Base-by-base conservation (phyloP, 1,284 basidiomycete genomes). In the Trichosporon sp. region DNA sequence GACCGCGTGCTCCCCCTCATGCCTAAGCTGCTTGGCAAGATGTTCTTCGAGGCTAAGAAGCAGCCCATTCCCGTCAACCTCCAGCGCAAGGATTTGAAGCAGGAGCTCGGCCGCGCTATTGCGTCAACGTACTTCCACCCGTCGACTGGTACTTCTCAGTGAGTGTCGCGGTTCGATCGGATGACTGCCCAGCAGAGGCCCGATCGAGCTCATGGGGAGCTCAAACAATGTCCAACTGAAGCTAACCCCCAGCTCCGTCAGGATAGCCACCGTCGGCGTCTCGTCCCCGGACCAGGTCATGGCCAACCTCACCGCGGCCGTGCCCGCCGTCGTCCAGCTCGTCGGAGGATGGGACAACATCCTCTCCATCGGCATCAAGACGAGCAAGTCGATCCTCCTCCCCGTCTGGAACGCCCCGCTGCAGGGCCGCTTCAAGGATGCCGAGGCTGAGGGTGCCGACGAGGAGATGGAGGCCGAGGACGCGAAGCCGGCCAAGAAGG, bases 41-140 rank as follows among this genome's bases (percentile, higher is more conserved):
- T 89, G 71, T 98, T 93, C 84, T 94, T 97, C 71, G 86, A 91
- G 23, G 91, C 92, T 0, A 97, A 97, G 81, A 99, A 98, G 92
- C 91, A 95, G 78, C 95, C 95, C 2, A 91, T 98, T 58, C 92
- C 95, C 1, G 94, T 98, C 40, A 88, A 87, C 71, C 75, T 99
- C 58, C 87, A 85, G 13, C 87, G 88, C 56, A 94, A 93, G 75
- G 89, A 94, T 78, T 83, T 98, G 65, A 95, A 95, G 78, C 85
- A 84, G 40, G 92, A 97, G 75, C 85, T 99, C 4, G 93, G 95
- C 74, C 86, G 87, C 40, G 95, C 95, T 11, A 88, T 99, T 68
- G 87, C 87, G 7, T 91, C 91, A 14, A 95, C 95, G 0, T 96
- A 95, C 79, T 92, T 94, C 87, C 88, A 93, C 77, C 91, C 92